Conservation (phyloP, 495 filamentous ascomycete species). For the Xylaria scruposa region DNA sequence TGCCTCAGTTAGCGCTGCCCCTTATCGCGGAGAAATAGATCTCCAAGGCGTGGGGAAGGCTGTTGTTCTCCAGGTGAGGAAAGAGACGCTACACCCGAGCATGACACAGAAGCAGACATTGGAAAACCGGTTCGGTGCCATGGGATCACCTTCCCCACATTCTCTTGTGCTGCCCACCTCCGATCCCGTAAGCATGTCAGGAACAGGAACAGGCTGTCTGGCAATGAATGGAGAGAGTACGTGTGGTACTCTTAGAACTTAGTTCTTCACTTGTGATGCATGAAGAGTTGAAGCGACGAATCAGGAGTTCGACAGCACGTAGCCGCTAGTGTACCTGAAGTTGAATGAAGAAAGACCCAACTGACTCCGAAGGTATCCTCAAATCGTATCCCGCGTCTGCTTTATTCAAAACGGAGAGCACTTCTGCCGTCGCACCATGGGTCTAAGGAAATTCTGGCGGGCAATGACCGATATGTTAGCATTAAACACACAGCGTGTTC, state of each 20-base stretch:
- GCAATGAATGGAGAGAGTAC: conserved; percentile 2
- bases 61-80: neutral
- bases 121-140: neutral
- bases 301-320: conserved; percentile 15
- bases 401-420: conserved; percentile 4
- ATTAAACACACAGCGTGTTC: neutral
- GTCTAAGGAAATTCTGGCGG: neutral
- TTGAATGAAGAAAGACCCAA: neutral
- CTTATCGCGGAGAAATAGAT: conserved; percentile 16
- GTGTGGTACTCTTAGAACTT: conserved; percentile 8
- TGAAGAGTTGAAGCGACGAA: conserved; percentile 17
- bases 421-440: conserved; percentile 1
- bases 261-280: conserved; percentile 14
- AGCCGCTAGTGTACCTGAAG: neutral
- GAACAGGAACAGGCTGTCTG: conserved; percentile 14
- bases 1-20: neutral
- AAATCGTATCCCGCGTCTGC: conserved; percentile 10
- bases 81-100: conserved; percentile 6
- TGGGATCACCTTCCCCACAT: conserved; percentile 11
- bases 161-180: conserved; percentile 26
- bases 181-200: conserved; percentile 22
- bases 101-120: conserved; percentile 10
- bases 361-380: neutral
- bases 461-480: neutral
- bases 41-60: neutral